Evolutionary conservation across 2,329 filamentous ascomycete species (phyloP), one percentile per base, ranked within the genome.

Genomic region (Bipolaris cookei): DNA sequence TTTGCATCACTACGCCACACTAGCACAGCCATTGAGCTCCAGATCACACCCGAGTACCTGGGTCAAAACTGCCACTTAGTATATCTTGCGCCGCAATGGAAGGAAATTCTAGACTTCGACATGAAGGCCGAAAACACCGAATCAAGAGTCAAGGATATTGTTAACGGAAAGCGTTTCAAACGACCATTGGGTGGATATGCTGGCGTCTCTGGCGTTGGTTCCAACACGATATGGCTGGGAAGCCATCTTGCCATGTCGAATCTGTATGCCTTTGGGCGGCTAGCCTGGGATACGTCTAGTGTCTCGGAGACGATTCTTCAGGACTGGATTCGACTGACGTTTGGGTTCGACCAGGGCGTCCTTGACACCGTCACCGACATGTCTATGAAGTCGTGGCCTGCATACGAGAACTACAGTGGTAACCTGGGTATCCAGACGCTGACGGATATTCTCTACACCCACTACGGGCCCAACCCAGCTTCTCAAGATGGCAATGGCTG

Each of bases 341-440:
- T 90, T 63, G 82, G 84, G 1, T 72, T 79, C 10, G 81, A 88
- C 54, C 70, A 70, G 0, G 68, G 74, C 2, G 83, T 90, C n/a
- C 63, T 87, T 43, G 78, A 86, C 23, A 84, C 82, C 0, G 83
- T 91, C 51, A 84, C 82, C 1, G 70, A 83, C 13, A 85, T 91
- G 72, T 88, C 86, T 0, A 86, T 90, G 83, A 79, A 81, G 8
- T 90, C 88, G 0, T 90, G 88, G 88, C 86, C 85, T 0, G 84
- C 87, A 0, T 90, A 91, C 55, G 88, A 90, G 74, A 86, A 86
- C 67, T 90, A 91, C 76, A 85, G 80, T 0, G 88, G 88, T 4
- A 90, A 91, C 62, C 78, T 91, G 0, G 88, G 88, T 8, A 82
- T 89, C 4, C 88, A 90, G 66, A 90, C 88, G 0, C 72, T 91